Evolutionary conservation across 177 flowering plant genomes (phyloP), one percentile per base, ranked within the genome.

Genomic region (Telopea speciosissima): DNA sequence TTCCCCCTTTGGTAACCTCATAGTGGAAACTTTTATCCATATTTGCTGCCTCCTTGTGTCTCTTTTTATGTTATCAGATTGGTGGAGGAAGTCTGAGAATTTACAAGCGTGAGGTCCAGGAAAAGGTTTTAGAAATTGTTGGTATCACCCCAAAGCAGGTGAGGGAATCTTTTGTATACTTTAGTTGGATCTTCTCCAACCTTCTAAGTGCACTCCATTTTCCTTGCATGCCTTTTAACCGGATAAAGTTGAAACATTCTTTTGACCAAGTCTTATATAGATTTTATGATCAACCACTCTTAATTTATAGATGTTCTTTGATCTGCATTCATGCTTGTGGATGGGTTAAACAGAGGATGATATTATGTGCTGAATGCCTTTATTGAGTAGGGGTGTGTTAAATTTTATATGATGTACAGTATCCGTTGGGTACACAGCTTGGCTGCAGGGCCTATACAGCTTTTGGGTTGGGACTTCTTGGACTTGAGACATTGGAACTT

Each of bases 81-180:
- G 98, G 98, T 70, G 98, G 98, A 31, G 98, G 98, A 72, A 94
- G 98, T 76, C 83, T 94, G 79, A 89, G 98, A 85, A 94, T 90
- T 63, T 86, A 84, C 72, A 90, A 86, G 79, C 93, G 97, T 13
- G 92, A 92, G 56, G 77, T 94, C 54, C 98, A 94, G 80, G 85
- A 89, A 78, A 89, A 88, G 83, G 98, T 94, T 68, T 77, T 94
- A 81, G 86, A 87, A 78, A 85, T 85, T 70, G 79, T 94, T 75
- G 98, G 98, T 62, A 88, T 94, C 80, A 81, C 93, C 3, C 80
- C 76, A 62, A 83, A 87, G 74, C 86, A 92, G 93, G 98, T 92
- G 69, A 78, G 75, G 12, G 62, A 59, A 62, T 44, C 24, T n/a
- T 9, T 44, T 26, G n/a, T 71, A 11, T 24, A 17, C 25, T 49